phyloP scores from a whole-genome alignment of 2,329 filamentous ascomycete genomes.

The Colletotrichum brevisporum region DNA sequence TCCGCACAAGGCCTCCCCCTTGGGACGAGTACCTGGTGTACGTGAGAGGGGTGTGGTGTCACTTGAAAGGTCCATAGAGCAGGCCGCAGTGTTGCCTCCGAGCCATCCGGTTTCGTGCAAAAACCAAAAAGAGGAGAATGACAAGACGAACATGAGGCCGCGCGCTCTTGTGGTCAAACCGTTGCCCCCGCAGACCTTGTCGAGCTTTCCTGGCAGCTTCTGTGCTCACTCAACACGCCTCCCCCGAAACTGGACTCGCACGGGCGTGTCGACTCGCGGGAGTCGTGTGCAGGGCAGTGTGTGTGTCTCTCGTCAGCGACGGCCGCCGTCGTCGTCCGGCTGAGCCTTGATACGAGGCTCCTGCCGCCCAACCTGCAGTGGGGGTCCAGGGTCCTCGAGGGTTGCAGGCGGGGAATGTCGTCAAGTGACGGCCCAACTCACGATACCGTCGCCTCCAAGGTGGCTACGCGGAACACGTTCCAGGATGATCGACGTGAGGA shows the following conservation, averaged over 20 bases:
- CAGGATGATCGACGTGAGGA: conserved; percentile 12
- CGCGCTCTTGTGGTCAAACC: conserved; percentile 7
- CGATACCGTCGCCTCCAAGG: neutral
- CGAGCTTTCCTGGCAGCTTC: conserved; percentile 34
- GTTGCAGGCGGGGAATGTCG: conserved; percentile 15
- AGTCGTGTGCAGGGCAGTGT: neutral
- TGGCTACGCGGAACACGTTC: conserved; percentile 3
- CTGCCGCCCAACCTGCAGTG: conserved; percentile 7
- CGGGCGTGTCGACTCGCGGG: conserved; percentile 23
- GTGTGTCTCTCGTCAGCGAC: neutral
- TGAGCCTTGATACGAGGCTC: neutral
- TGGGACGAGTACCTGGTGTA: conserved; percentile 15
- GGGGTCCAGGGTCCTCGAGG: conserved; percentile 29
- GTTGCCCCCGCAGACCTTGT: conserved; percentile 20
- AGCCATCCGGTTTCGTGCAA: conserved; percentile 37
- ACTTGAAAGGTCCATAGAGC: neutral
- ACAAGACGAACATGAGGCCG: conserved; percentile 41
- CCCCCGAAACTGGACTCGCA: conserved; percentile 21
- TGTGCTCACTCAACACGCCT: conserved; percentile 26
- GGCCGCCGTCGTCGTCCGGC: neutral
- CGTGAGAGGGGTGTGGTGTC: conserved; percentile 9
- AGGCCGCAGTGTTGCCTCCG: conserved; percentile 23
- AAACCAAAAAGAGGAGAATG: conserved; percentile 22
- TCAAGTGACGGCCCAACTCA: conserved; percentile 9
- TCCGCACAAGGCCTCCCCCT: neutral